Evolutionary conservation across 2,329 filamentous ascomycete species (phyloP), one percentile per base, ranked within the genome.

Genomic region (Penicillium sclerotiorum): DNA sequence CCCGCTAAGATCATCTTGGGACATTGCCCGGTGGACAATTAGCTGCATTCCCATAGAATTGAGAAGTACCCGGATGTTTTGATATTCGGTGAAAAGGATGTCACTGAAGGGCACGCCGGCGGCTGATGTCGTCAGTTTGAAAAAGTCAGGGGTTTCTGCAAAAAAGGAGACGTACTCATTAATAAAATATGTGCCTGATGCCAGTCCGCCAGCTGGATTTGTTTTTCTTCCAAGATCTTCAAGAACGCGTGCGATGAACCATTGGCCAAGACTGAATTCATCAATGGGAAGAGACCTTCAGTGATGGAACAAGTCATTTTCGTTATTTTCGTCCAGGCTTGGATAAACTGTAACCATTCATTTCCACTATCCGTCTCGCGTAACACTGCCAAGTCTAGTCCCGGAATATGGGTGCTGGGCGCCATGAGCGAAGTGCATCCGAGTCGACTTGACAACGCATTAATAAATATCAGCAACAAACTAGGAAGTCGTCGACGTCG

Each of bases 1-100:
- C 13, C 22, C 46, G 6, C 45, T 43, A 33, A 47, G n/a, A 71
- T 60, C 36, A 1, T 27, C 41, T 12, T 49, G 39, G 9, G 39
- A 41, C 1, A 58, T 42, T 6, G 69, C 72, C 22, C 73, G 70
- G 52, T 78, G 76, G 11, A 79, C 74, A 5, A 80, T 70, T 3
- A 75, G 74, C 57, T 80, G 77, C 53, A 80, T 74, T 4, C 75
- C 76, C 1, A 80, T 65, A 50, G 57, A 63, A 45, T 60, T 68
- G 56, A 59, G 60, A 59, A 64, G 67, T 8, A 70, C 61, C 15
- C 62, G 50, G 8, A 68, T 63, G 37, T 69, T 68, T 47, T 69
- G 62, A 54, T 72, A 79, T 49, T 80, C 77, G 13, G 80, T 76
- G 9, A 69, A 69, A 1, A 80, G 64, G 57, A 75, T 74, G 40